phyloP scores from a whole-genome alignment of 805 yeast species.

The Candida parachauliodes region DNA sequence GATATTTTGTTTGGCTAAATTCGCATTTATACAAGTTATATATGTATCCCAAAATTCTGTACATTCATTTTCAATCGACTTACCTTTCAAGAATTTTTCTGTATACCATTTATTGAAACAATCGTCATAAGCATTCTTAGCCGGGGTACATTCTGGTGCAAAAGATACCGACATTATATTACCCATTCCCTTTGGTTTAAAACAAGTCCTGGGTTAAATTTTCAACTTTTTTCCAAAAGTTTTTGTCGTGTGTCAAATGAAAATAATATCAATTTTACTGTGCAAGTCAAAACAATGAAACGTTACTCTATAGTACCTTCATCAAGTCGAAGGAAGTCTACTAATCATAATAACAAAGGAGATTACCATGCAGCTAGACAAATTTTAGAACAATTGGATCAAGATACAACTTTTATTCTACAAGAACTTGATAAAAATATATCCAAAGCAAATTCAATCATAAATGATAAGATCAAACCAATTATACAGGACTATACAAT shows the following conservation, averaged over 20 bases:
- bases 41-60: slow-evolving; percentile 85
- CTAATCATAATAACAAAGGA: slow-evolving; percentile 4
- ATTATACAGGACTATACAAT: slow-evolving; percentile 56
- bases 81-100: slow-evolving; percentile 65
- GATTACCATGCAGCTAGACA: slow-evolving; percentile 22
- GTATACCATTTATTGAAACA: slow-evolving; percentile 96
- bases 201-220: too few species aligned
- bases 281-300: slow-evolving; percentile 20
- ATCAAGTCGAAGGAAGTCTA: slow-evolving; percentile 28
- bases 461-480: slow-evolving; percentile 68
- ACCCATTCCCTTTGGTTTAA: slow-evolving; percentile 28
- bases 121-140: slow-evolving; percentile 81
- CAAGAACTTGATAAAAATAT: slow-evolving; percentile 79
- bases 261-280: too few species aligned
- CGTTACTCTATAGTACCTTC: slow-evolving; percentile 34
- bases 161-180: slow-evolving; percentile 62
- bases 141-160: slow-evolving; percentile 94
- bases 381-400: slow-evolving; percentile 64
- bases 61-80: slow-evolving; percentile 75
- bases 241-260: slow-evolving; percentile 3
- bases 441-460: slow-evolving; percentile 60
- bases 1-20: slow-evolving; percentile 69
- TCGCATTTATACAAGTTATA: slow-evolving; percentile 78
- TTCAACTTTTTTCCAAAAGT: neutral
- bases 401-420: slow-evolving; percentile 68